Evolutionary conservation across 192 early-diverging fungal genomes (phyloP).

Genomic region (Coemansia sp.): DNA sequence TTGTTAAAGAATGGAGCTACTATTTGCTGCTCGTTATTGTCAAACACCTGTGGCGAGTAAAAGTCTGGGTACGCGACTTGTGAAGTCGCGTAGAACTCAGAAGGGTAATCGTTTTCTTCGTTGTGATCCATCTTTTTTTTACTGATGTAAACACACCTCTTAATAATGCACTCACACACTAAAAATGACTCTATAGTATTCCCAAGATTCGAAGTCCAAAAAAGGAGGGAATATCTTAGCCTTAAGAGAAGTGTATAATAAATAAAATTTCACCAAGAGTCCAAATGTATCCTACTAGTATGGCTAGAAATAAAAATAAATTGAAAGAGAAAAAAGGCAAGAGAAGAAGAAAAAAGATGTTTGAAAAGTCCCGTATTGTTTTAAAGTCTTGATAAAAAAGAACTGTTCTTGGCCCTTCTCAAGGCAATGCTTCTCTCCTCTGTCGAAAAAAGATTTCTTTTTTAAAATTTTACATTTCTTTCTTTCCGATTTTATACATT

Average conservation of each 20-base stretch:
- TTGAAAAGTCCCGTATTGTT: background rate
- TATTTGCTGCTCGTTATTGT: background rate
- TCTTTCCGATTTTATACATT: background rate
- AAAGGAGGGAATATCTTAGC: too few relatives aligned
- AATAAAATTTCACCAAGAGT: too few relatives aligned
- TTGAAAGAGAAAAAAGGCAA: constrained; percentile 1
- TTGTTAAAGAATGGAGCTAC: background rate
- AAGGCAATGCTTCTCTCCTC: too few relatives aligned
- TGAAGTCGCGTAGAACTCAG: background rate
- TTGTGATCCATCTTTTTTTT: background rate
- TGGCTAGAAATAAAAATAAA: background rate
- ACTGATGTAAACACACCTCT: too few relatives aligned
- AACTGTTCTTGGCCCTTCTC: too few relatives aligned
- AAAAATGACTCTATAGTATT: too few relatives aligned
- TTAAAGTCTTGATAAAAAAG: background rate
- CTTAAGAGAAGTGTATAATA: too few relatives aligned
- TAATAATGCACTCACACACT: too few relatives aligned
- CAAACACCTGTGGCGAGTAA: background rate
- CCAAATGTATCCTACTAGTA: too few relatives aligned
- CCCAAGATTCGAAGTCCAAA: too few relatives aligned
- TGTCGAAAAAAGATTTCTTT: too few relatives aligned
- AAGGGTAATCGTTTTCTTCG: background rate
- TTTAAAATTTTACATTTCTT: too few relatives aligned
- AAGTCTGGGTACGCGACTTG: background rate
- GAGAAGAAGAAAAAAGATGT: background rate